Percentiles rank a stretch among this genome's conserved stretches.
phyloP scores from a whole-genome alignment of 202 grass and related monocot species.

The Musa balbisiana region DNA sequence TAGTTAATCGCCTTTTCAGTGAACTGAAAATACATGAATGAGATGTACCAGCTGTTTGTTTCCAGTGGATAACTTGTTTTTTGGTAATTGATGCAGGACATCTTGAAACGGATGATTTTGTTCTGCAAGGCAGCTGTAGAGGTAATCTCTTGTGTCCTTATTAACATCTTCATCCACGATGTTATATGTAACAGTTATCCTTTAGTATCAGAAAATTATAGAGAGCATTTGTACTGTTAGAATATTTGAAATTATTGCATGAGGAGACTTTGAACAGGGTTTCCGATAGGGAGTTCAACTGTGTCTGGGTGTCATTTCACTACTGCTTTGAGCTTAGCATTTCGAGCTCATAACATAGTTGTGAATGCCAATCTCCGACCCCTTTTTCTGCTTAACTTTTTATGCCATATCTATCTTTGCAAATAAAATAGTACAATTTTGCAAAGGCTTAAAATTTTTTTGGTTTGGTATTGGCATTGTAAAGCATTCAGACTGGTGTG shows the following conservation, averaged over 20 bases:
- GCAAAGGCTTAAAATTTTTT: too few species aligned
- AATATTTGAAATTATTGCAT: too few species aligned
- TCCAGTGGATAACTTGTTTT: constrained; percentile 8
- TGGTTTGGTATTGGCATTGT: too few species aligned
- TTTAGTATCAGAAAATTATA: background rate
- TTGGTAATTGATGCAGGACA: constrained; percentile 36
- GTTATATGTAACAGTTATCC: background rate
- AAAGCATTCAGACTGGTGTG: too few species aligned
- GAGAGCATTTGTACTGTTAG: background rate
- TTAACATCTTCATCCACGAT: background rate
- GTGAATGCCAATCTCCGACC: background rate
- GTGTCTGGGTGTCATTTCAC: too few species aligned
- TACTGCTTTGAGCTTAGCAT: background rate
- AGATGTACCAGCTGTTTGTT: constrained; percentile 16
- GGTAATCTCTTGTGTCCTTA: constrained; percentile 31
- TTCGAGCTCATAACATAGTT: background rate
- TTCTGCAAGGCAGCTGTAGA: constrained; percentile 93
- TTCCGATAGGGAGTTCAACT: too few species aligned
- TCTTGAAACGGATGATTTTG: constrained; percentile 83
- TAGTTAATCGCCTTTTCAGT: background rate
- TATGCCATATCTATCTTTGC: background rate
- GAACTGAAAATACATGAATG: background rate
- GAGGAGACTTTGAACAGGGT: too few species aligned
- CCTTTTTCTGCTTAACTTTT: background rate
- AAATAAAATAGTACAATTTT: too few species aligned